Evolutionary conservation across 129 eudicot genomes (phyloP).

Genomic region (Flaveria ramosissima): DNA sequence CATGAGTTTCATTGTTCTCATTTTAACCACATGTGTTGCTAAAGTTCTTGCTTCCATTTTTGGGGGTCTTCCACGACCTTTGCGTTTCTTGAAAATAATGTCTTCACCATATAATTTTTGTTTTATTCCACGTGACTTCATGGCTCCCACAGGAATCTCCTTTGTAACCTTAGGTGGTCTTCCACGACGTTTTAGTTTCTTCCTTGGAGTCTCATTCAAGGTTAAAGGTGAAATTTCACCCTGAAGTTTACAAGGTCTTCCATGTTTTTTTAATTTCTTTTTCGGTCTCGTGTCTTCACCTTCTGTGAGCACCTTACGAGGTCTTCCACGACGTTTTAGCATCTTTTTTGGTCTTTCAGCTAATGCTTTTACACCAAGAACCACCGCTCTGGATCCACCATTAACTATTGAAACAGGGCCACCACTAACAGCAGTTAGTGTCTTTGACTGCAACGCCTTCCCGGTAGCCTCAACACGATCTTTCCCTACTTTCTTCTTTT

Average conservation of each 20-base stretch:
- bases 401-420: slow-evolving; percentile 33
- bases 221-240: slow-evolving; percentile 4
- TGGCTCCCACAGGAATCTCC: slow-evolving; percentile 13
- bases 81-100: slow-evolving; percentile 26
- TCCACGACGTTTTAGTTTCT: slow-evolving; percentile 34
- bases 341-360: slow-evolving; percentile 23
- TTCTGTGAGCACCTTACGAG: slow-evolving; percentile 24
- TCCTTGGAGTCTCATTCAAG: slow-evolving; percentile 18
- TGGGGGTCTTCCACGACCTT: slow-evolving; percentile 36
- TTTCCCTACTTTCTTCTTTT: slow-evolving; percentile 32
- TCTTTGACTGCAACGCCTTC: slow-evolving; percentile 68
- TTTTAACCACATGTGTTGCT: slow-evolving; percentile 23
- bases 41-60: slow-evolving; percentile 28
- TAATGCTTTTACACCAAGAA: slow-evolving; percentile 14
- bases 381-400: slow-evolving; percentile 11
- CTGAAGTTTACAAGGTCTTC: slow-evolving; percentile 35
- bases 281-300: slow-evolving; percentile 22
- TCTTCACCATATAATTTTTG: slow-evolving; percentile 25
- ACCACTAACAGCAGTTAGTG: slow-evolving; percentile 23
- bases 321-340: slow-evolving; percentile 27
- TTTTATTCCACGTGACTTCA: slow-evolving; percentile 18
- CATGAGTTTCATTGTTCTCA: slow-evolving; percentile 17
- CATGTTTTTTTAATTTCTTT: slow-evolving; percentile 30
- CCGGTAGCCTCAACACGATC: slow-evolving; percentile 27
- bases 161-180: slow-evolving; percentile 35